Base-by-base conservation (phyloP, 75 land plant genomes). In the Pinus albicaulis region DNA sequence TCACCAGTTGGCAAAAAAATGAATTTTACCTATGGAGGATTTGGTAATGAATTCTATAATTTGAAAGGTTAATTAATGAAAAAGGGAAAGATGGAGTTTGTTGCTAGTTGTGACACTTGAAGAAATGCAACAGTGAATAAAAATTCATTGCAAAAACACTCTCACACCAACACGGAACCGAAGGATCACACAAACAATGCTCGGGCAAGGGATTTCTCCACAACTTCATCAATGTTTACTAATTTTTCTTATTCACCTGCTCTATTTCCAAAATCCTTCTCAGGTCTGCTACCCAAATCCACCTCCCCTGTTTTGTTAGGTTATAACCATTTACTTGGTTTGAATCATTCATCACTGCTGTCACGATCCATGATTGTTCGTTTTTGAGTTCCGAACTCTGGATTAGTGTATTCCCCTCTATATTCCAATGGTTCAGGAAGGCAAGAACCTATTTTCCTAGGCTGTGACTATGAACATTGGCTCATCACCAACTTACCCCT, bases 381-480 rank as follows among this genome's bases (percentile, higher is more conserved):
- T 19, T 68, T n/a, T 13, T 19, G 71, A 52, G 71, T 68, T 68
- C 41, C 71, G 23, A 68, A 68, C 12, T 38, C 71, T 0, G 71
- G 71, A 38, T 41, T 52, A 0, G 52, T 68, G 71, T 68, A 68
- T 20, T 68, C 71, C 41, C 71, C 71, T 7, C 23, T 68, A 2
- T 48, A 68, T 13, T 68, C 71, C 34, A 68, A 38, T 68, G 38
- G 8, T 68, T 68, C 71, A 19, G 52, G 71, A 2, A 19, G 38
- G 11, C 52, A 52, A 38, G 22, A 41, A 10, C 19, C 71, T 3
- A 22, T 68, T 19, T 68, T 68, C 71, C 22, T 8, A 38, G 71
- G 71, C 36, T 36, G 48, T 24, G 71, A 68, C 17, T 68, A 68
- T 20, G 38, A 68, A n/a, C 71, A 68, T 38, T 38, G 71, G 71